Evolutionary conservation across 768 basidiomycete species (phyloP).

Genomic region (Leccinum variicolor): DNA sequence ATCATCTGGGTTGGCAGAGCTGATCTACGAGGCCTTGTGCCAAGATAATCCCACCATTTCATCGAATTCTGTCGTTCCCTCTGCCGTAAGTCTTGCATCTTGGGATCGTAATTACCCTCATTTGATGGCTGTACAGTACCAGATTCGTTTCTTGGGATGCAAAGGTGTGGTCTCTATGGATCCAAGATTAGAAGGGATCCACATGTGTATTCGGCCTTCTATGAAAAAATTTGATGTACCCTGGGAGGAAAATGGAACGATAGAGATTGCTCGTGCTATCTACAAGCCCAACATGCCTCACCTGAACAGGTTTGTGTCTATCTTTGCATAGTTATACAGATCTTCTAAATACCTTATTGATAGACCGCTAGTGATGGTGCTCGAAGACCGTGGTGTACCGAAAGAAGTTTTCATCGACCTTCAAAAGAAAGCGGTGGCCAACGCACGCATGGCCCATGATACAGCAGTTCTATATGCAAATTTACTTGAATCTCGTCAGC

Average conservation of each 20-base stretch:
- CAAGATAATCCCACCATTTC: slow-evolving; percentile 36
- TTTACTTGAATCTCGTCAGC: slow-evolving; percentile 47
- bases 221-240: slow-evolving; percentile 74
- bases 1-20: slow-evolving; percentile 51
- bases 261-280: slow-evolving; percentile 73
- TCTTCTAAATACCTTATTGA: background rate
- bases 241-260: slow-evolving; percentile 46
- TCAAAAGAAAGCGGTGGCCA: slow-evolving; percentile 56
- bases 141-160: slow-evolving; percentile 80
- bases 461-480: slow-evolving; percentile 45
- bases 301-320: slow-evolving; percentile 66
- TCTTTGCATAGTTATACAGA: background rate
- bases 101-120: background rate
- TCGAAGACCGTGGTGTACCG: slow-evolving; percentile 71
- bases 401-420: slow-evolving; percentile 56
- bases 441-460: slow-evolving; percentile 58
- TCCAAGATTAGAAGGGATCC: slow-evolving; percentile 45
- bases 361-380: slow-evolving; percentile 72
- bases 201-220: slow-evolving; percentile 66
- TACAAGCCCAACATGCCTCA: slow-evolving; percentile 57
- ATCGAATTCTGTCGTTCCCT: slow-evolving; percentile 43
- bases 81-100: slow-evolving; percentile 48
- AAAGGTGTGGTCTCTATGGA: slow-evolving; percentile 82
- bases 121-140: slow-evolving; percentile 44
- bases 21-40: slow-evolving; percentile 59